Evolutionary conservation across 2,329 filamentous ascomycete genomes (phyloP).

Genomic region (Xylariaceae sp.): DNA sequence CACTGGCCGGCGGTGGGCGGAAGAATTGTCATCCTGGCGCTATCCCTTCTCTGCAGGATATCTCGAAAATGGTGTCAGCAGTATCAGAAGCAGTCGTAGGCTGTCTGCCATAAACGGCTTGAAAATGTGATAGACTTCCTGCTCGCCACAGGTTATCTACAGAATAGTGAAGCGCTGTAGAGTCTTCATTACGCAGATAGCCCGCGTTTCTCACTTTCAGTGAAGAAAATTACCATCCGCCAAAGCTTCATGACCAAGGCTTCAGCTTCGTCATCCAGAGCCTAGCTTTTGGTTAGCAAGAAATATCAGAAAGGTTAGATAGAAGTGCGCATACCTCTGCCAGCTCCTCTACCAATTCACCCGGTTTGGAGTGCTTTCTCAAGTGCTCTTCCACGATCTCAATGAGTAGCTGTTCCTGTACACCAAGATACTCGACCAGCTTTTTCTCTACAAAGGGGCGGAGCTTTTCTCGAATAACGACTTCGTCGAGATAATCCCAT

Average conservation of each 20-base stretch:
- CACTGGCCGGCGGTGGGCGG: no score
- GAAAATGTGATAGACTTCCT: no score
- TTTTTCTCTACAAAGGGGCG: constrained; percentile 97
- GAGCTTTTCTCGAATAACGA: constrained; percentile 77
- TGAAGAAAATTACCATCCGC: constrained; percentile 98
- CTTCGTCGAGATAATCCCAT: constrained; percentile 86
- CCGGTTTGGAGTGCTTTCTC: constrained; percentile 68
- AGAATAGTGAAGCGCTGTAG: no score
- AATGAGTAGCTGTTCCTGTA: constrained; percentile 93
- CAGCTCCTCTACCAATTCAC: constrained; percentile 77
- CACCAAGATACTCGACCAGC: constrained; percentile 91
- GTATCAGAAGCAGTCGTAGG: no score
- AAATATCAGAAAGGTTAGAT: not conserved
- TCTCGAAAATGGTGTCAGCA: no score
- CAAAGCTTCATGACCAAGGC: constrained; percentile 93
- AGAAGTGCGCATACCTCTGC: constrained; percentile 61
- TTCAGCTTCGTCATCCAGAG: constrained; percentile 91
- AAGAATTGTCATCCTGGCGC: no score
- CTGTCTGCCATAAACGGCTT: no score
- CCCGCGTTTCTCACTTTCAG: constrained; percentile 87
- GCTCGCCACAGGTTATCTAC: no score
- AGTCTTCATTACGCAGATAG: constrained; percentile 56
- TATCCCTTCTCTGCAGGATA: no score
- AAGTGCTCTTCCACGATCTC: constrained; percentile 89
- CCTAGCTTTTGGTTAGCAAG: constrained; percentile 45